phyloP scores from a whole-genome alignment of 208 protist genomes.

The Phytomonas francai region DNA sequence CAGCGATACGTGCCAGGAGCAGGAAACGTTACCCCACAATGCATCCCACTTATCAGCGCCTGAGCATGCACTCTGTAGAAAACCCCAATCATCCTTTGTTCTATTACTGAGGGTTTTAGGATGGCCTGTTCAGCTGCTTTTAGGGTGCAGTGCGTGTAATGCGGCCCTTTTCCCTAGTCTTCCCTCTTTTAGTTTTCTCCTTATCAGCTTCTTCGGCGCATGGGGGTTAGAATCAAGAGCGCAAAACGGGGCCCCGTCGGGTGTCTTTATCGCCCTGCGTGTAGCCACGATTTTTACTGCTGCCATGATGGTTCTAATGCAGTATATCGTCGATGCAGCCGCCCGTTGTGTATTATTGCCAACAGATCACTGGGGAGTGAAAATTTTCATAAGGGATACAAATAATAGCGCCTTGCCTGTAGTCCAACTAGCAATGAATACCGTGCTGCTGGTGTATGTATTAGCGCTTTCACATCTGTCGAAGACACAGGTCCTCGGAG shows the following conservation, averaged over 20 bases:
- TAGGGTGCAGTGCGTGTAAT: not conserved
- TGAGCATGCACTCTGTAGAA: not conserved
- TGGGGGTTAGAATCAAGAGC: not conserved
- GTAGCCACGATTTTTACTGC: not conserved
- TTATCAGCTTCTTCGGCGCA: not conserved
- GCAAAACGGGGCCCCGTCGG: not conserved
- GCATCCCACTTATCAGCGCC: not conserved
- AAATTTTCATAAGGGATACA: not conserved
- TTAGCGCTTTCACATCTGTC: not conserved
- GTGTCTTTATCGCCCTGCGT: not conserved
- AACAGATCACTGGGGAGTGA: not conserved
- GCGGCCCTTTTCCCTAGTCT: not conserved
- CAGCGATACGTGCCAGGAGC: not conserved
- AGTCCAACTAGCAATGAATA: not conserved
- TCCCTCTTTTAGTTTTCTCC: not conserved
- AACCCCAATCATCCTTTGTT: not conserved
- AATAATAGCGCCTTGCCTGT: not conserved
- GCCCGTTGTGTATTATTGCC: not conserved
- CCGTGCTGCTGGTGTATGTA: not conserved
- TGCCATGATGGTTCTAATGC: not conserved
- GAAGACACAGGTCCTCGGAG: not conserved
- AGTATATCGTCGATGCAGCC: not conserved
- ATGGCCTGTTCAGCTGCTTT: not conserved
- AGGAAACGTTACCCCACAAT: not conserved
- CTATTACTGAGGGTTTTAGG: not conserved